Base-by-base conservation (phyloP, 2,329 filamentous ascomycete species). In the Gremmenia infestans region DNA sequence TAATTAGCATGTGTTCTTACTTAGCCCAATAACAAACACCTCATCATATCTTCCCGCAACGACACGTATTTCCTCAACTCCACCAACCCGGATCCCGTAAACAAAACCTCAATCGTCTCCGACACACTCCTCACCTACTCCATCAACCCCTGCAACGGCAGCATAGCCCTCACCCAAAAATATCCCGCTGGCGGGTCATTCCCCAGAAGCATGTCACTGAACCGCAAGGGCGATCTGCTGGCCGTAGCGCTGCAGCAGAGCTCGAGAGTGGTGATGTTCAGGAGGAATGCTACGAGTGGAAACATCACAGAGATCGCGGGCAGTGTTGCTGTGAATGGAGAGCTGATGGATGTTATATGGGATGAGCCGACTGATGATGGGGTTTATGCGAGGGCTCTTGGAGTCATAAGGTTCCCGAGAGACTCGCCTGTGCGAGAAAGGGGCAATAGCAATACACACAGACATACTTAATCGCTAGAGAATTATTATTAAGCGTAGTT, bases 271-370 rank as follows among this genome's bases (percentile, higher is more conserved):
- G 40, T 25, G 5, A 5, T 53, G n/a, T 35, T 47, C 22, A 11
- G 9, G 28, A 45, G 50, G 23, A 42, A 53, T 37, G n/a, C 47
- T n/a, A 17, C 12, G n/a, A 53, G 14, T 9, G 50, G 50, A 3
- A 15, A 35, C 8, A 32, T 32, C 28, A 32, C 28, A 9, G 28
- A 32, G 8, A 17, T 53, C 2, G 42, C 17, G 22, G 50, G 19
- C 11, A 1, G 67, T 73, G 5, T 74, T 74, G 5, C 55, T 78
- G 6, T 68, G 23, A 15, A 25, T 46, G 50, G 45, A 3, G 15
- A 28, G 35, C n/a, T 51, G 11, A 32, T 3, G 9, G 9, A 32
- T 32, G 28, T 32, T 11, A 4, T 32, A 32, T 32, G 28, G 28
- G 28, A 32, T 32, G 28, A 25, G 28, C 8, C 3, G 8, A 11